Percentiles rank a stretch among this genome's conserved stretches.
phyloP scores from a whole-genome alignment of 257 asterid genomes.

The Solanum peruvianum region DNA sequence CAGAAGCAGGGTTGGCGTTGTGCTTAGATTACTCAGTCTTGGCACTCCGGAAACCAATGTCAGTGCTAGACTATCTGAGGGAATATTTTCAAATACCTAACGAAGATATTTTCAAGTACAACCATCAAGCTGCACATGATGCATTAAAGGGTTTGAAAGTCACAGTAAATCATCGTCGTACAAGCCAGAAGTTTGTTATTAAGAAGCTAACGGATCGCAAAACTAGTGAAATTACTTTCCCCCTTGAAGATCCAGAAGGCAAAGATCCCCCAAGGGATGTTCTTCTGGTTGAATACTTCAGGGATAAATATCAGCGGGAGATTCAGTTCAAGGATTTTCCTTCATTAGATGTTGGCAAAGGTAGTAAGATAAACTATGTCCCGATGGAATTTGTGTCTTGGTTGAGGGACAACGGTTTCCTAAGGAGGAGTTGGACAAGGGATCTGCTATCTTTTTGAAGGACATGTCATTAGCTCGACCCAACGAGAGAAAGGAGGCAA shows the following conservation, averaged over 20 bases:
- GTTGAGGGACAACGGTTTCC: constrained; percentile 47
- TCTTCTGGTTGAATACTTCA: constrained; percentile 33
- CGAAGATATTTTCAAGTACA: constrained; percentile 5
- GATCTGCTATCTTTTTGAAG: no score
- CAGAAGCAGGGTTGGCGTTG: constrained; percentile 39
- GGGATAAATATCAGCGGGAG: constrained; percentile 32
- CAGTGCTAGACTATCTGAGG: constrained; percentile 32
- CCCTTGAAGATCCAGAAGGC: constrained; percentile 32
- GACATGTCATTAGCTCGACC: constrained; percentile 29
- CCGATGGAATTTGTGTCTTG: constrained; percentile 67
- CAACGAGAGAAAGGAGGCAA: constrained; percentile 18
- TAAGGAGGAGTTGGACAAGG: constrained; percentile 31
- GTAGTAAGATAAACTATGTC: constrained; percentile 26
- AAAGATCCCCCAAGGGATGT: constrained; percentile 1
- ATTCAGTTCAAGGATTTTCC: constrained; percentile 35
- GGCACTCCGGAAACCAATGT: constrained; percentile 36
- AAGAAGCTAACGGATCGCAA: constrained; percentile 2
- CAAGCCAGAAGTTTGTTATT: constrained; percentile 41
- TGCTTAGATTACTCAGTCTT: constrained; percentile 48
- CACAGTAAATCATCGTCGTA: constrained; percentile 39
- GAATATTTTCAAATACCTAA: constrained; percentile 5
- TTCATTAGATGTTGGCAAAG: constrained; percentile 44
- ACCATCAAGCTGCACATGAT: background rate
- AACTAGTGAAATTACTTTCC: constrained; percentile 17
- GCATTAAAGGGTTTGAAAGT: constrained; percentile 55